These are phyloP conservation scores for carrot (Daucus carota) DNA, from an alignment of 129 eudicot species.

Conservation along the genomic window DH1_v3.0 NC_030385.2:33059501-33060000, in stretches of 20 bases:
- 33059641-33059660: not conserved
- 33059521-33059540: not conserved
- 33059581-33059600: not conserved
- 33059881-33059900: constrained; percentile 26
- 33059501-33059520: not conserved
- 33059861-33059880: constrained; percentile 25
- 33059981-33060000: constrained; percentile 32
- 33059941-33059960: constrained; percentile 32
- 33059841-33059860: constrained; percentile 49
- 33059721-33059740: constrained; percentile 18
- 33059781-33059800: constrained; percentile 25
- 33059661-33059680: constrained; percentile 57
- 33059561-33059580: not conserved
- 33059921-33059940: constrained; percentile 29
- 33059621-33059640: not conserved
- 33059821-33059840: constrained; percentile 59
- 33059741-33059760: constrained; percentile 41
- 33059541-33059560: not conserved
- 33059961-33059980: constrained; percentile 42
- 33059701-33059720: constrained; percentile 38
- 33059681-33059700: constrained; percentile 70
- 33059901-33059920: constrained; percentile 41
- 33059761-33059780: constrained; percentile 67
- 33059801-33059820: constrained; percentile 28
- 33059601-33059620: not conserved